Evolutionary conservation across 352 stramenopile genomes (phyloP).

Genomic region (Pythium pyrilobum): DNA sequence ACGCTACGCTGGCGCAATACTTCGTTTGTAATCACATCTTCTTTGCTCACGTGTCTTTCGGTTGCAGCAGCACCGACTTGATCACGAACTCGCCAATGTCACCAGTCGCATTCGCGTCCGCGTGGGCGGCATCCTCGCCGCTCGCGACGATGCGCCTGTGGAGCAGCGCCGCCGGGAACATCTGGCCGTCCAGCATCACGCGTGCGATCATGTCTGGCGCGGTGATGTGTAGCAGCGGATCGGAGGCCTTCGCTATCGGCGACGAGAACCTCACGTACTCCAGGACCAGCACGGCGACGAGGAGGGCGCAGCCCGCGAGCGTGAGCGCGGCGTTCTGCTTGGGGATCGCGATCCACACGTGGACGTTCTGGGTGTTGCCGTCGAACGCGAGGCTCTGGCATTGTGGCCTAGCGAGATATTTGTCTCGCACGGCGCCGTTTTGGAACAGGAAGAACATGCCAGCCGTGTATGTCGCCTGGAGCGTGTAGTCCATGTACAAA

Average conservation of each 20-base stretch:
- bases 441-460: not conserved
- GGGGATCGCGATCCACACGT: not conserved
- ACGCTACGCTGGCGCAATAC: no score
- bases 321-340: not conserved
- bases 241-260: not conserved
- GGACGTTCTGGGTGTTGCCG: not conserved
- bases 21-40: no score
- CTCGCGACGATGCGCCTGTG: not conserved
- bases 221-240: not conserved
- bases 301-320: not conserved
- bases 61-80: not conserved
- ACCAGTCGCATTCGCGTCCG: no score
- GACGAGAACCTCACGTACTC: no score
- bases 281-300: no score
- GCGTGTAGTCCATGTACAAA: slow-evolving; percentile 6
- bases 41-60: no score
- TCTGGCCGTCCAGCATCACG: slow-evolving; percentile 1
- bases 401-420: not conserved
- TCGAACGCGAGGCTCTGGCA: not conserved
- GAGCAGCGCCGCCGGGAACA: not conserved
- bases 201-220: slow-evolving; percentile 1
- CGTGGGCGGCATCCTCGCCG: not conserved
- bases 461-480: not conserved
- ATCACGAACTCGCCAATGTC: not conserved
- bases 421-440: not conserved